Base-by-base conservation (phyloP, 2,329 filamentous ascomycete species). In the Rugonectria rugulosa region DNA sequence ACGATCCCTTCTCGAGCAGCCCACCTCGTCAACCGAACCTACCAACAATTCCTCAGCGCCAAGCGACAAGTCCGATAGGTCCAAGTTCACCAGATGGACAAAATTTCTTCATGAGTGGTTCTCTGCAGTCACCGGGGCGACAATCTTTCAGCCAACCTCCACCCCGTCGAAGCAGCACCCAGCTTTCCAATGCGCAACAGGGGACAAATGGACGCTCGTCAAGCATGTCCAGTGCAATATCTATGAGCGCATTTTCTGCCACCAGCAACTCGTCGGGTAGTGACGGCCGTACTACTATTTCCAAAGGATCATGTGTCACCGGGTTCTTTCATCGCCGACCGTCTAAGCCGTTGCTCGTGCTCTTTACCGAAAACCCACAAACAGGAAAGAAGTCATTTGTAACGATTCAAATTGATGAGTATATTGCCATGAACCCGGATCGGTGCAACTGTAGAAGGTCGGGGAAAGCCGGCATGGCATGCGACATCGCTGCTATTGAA, bases 401-500 rank as follows among this genome's bases (percentile, higher is more conserved):
- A 12, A 64, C 68, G 7, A 48, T 74, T 3, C 63, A 71, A 5
- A 61, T 74, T 12, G 71, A 73, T 29, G 65, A 72, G 11, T 63
- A 69, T 10, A 72, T 68, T 7, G 59, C 64, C 6, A 62, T 73
- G 42, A 74, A 76, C 32, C 69, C 70, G 1, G 68, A 73, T 20
- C 66, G 68, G 5, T 75, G 72, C 55, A 68, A 72, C 20, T 77
- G 75, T 45, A 66, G 68, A 9, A 61, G 62, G 21, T 64, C 68
- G 0, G 66, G 63, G 11, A 56, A 42, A 21, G 66, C 68, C n/a
- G 69, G 68, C 0, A 57, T 62, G 27, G 45, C 49, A 5, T 69
- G 67, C 8, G 52, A 57, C 6, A 59, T 69, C 12, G 64, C 62
- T 0, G 56, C 65, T 8, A 65, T 73, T 6, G 70, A 73, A 51